Percentiles rank a stretch among this genome's conserved stretches.
Evolutionary conservation across 257 asterid species (phyloP).

Genomic region (Salvia rosmarinus): DNA sequence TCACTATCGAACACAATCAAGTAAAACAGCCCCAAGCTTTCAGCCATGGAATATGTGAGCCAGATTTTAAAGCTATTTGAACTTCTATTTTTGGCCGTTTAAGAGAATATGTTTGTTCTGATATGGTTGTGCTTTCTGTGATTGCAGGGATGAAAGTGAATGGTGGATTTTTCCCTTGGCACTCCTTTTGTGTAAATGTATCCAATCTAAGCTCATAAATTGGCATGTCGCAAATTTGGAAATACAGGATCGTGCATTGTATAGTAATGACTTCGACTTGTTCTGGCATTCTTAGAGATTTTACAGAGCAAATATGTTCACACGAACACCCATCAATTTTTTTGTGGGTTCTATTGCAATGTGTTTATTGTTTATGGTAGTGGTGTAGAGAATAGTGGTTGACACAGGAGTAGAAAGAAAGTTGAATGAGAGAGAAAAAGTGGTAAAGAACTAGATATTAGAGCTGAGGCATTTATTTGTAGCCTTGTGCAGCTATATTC

Average conservation of each 20-base stretch:
- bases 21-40: conserved; percentile 66
- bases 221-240: conserved; percentile 97
- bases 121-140: conserved; percentile 22
- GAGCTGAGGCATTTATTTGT: conserved; percentile 54
- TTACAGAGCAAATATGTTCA: conserved; percentile 37
- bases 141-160: conserved; percentile 93
- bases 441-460: conserved; percentile 40
- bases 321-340: conserved; percentile 66
- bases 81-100: neutral
- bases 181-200: conserved; percentile 78
- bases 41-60: conserved; percentile 99
- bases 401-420: conserved; percentile 61
- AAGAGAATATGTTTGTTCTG: neutral
- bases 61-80: neutral
- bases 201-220: conserved; percentile 85
- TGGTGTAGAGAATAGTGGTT: conserved; percentile 48
- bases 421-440: conserved; percentile 32
- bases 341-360: conserved; percentile 49
- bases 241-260: conserved; percentile 93
- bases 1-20: conserved; percentile 67
- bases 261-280: conserved; percentile 81
- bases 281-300: conserved; percentile 84
- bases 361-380: conserved; percentile 39
- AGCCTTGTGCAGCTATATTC: conserved; percentile 51
- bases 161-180: conserved; percentile 99